Percentiles rank a stretch among this genome's conserved stretches.
phyloP scores from a whole-genome alignment of 2,329 filamentous ascomycete species.

The Hirsutella minnesotensis region DNA sequence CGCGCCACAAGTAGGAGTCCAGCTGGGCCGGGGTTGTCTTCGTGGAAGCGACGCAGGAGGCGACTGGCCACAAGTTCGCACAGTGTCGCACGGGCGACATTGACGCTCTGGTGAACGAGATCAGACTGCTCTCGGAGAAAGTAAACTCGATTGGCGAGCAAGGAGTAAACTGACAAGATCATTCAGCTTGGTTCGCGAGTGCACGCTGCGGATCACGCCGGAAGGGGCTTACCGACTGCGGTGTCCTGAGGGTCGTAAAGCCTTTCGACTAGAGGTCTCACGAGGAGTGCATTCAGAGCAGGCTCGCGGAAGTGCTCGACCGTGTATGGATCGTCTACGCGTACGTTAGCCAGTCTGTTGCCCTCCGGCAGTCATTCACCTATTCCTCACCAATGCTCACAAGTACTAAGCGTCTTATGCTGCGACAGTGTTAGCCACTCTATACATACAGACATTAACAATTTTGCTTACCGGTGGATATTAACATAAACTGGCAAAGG shows the following conservation, averaged over 20 bases:
- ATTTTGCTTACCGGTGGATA: constrained; percentile 5
- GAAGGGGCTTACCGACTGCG: constrained; percentile 37
- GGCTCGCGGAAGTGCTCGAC: constrained; percentile 54
- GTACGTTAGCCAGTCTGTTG: background rate
- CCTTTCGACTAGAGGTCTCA: constrained; percentile 56
- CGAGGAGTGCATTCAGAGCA: constrained; percentile 53
- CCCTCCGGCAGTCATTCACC: background rate
- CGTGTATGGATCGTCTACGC: constrained; percentile 28
- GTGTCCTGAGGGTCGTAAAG: constrained; percentile 54
- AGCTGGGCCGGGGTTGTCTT: constrained; percentile 49
- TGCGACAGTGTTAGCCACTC: background rate
- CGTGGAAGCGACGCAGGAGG: constrained; percentile 55
- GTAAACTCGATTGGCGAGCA: constrained; percentile 58
- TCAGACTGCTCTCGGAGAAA: constrained; percentile 57
- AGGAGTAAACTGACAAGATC: constrained; percentile 45
- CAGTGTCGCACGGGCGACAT: constrained; percentile 52
- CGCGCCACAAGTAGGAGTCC: constrained; percentile 56
- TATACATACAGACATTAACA: too few species aligned
- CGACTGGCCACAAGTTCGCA: constrained; percentile 59
- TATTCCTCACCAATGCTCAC: constrained; percentile 9
- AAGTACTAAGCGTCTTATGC: constrained; percentile 6
- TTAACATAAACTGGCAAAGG: constrained; percentile 2
- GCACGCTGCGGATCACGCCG: background rate
- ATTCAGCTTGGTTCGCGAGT: background rate
- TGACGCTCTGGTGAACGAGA: constrained; percentile 57